These are phyloP conservation scores for Perkinsus chesapeaki DNA, from an alignment of 169 alveolate species.

Conservation along the genomic window DNA sequence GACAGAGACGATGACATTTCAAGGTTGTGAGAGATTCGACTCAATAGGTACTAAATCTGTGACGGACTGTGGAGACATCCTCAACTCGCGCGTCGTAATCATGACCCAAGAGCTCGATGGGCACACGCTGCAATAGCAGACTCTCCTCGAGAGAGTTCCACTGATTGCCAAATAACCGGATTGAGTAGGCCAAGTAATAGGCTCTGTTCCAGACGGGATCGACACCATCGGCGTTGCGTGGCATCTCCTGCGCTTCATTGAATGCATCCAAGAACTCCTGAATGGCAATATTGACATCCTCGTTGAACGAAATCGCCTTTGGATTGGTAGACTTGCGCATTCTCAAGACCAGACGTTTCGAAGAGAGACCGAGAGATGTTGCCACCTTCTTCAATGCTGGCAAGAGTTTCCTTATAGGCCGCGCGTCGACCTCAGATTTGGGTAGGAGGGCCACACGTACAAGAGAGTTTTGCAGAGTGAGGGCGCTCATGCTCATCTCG, in stretches of 20 bases:
- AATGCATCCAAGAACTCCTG: background rate
- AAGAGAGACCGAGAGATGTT: background rate
- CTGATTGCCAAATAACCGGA: background rate
- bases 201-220: background rate
- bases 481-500: background rate
- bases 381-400: background rate
- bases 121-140: background rate
- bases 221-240: background rate
- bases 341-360: background rate
- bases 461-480: background rate
- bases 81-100: too few species aligned
- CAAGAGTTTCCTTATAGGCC: background rate
- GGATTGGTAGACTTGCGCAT: background rate
- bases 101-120: too few species aligned
- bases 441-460: background rate
- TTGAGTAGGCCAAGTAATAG: background rate
- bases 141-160: background rate
- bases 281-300: background rate
- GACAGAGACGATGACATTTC: too few species aligned
- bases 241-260: background rate
- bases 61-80: too few species aligned
- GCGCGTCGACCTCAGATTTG: background rate
- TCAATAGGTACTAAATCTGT: too few species aligned
- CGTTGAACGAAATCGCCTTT: background rate
- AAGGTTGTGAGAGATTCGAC: too few species aligned